Evolutionary conservation across 495 filamentous ascomycete species (phyloP), one percentile per base, ranked within the genome.

Genomic region (Hypoxylon intermedium): DNA sequence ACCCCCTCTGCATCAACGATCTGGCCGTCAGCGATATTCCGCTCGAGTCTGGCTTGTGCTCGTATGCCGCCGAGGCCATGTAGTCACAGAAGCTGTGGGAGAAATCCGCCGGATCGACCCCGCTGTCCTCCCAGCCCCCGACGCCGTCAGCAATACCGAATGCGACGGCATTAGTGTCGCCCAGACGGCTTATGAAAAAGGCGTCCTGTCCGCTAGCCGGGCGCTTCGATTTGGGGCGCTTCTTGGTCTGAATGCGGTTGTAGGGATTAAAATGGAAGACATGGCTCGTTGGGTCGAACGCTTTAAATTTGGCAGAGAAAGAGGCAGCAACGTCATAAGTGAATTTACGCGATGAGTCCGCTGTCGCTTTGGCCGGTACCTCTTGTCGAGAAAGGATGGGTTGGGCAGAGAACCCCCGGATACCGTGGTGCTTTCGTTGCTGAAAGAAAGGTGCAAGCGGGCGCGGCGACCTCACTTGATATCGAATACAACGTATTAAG

Each of bases 71-170:
- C 30, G 82, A 76, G 1, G 90, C 92, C 89, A 97, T 97, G 67
- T 93, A 88, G 46, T 89, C 84, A 77, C 94, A 97, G 30, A 99
- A 79, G n/a, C 87, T 89, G 72, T 98, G 95, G 1, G 93, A 92
- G 73, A 99, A 97, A 71, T 97, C 89, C 7, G 92, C 91, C 13
- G 95, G 91, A 67, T 99, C 93, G 38, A 98, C 86, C 20, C 91
- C 91, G 33, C 86, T 89, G 60, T 97, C 90, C 37, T 85, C 82
- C 91, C 94, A 99, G 36, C 94, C 94, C 18, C 94, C 94, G 2
- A 99, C 94, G 6, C 94, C 94, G 68, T 98, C 94, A 42, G 93
- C 89, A 15, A 99, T 85, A 4, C 91, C 94, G 60, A 98, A 85
- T 0, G 93, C 92, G 28, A 87, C 77, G 20, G 74, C 75, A 11